These are phyloP conservation scores for Acmispon strigosus DNA, from an alignment of 306 rosid species.

Conservation along the genomic window DNA sequence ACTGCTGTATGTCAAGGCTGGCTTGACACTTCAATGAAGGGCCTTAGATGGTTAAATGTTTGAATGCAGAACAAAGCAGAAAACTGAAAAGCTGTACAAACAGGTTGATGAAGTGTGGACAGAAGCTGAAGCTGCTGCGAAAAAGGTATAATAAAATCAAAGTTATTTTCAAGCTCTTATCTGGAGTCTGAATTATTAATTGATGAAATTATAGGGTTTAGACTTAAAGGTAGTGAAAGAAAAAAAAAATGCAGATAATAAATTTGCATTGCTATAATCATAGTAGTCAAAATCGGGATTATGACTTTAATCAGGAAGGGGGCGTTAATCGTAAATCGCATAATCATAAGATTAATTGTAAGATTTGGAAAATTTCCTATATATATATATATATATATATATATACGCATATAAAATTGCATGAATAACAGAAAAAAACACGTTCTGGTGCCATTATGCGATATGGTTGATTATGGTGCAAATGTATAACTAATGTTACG, in stretches of 20 bases:
- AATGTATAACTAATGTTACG: too few relatives aligned
- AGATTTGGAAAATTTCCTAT: too few relatives aligned
- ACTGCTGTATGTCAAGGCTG: slow-evolving; percentile 98
- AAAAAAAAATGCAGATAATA: not conserved
- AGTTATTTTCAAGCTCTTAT: not conserved
- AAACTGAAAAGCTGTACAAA: slow-evolving; percentile 79
- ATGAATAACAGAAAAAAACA: too few relatives aligned
- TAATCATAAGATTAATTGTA: too few relatives aligned
- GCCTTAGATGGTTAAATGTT: slow-evolving; percentile 82
- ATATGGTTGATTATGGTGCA: too few relatives aligned
- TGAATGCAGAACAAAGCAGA: slow-evolving; percentile 98
- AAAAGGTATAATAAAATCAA: slow-evolving; percentile 48
- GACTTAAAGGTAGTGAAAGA: not conserved
- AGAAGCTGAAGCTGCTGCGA: slow-evolving; percentile 81
- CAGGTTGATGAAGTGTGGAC: slow-evolving; percentile 85
- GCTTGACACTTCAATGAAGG: slow-evolving; percentile 59
- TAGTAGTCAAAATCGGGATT: too few relatives aligned
- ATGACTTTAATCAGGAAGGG: too few relatives aligned
- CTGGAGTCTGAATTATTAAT: not conserved
- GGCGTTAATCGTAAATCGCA: too few relatives aligned
- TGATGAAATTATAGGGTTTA: not conserved
- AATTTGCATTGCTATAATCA: too few relatives aligned
- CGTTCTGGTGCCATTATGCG: too few relatives aligned
- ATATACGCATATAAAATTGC: too few relatives aligned
- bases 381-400: too few relatives aligned